These are phyloP conservation scores for Planoprotostelium fungivorum DNA, from an alignment of 78 protist species.

Conservation along the genomic window DNA sequence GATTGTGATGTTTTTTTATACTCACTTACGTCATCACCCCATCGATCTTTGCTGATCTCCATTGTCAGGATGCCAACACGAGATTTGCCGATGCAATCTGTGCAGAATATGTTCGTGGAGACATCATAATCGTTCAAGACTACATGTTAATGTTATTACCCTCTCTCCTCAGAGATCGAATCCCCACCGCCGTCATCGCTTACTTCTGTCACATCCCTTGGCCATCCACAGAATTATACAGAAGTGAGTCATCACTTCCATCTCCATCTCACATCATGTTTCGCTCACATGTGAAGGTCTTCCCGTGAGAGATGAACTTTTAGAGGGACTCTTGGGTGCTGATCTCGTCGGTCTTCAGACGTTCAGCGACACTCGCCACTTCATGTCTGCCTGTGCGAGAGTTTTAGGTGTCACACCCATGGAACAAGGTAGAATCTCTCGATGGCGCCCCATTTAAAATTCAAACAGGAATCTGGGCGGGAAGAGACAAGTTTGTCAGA, in stretches of 20 bases:
- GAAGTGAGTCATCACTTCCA: slow-evolving; percentile 6
- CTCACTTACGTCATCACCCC: too few relatives aligned
- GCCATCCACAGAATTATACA: slow-evolving; percentile 83
- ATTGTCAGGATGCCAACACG: neutral
- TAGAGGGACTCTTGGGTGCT: slow-evolving; percentile 47
- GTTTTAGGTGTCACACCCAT: slow-evolving; percentile 50
- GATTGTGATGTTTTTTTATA: too few relatives aligned
- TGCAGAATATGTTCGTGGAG: neutral
- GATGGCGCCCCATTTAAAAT: neutral
- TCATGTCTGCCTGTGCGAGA: slow-evolving; percentile 40
- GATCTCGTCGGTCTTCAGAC: slow-evolving; percentile 47
- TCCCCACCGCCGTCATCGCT: slow-evolving; percentile 66
- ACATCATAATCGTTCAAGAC: slow-evolving; percentile 61
- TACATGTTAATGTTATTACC: slow-evolving; percentile 88
- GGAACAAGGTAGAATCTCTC: slow-evolving; percentile 26
- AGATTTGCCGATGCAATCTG: neutral
- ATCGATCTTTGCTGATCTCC: too few relatives aligned
- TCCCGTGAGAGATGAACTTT: slow-evolving; percentile 22
- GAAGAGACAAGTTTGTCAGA: slow-evolving; percentile 26
- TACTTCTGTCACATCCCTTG: slow-evolving; percentile 90
- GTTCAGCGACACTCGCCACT: slow-evolving; percentile 34
- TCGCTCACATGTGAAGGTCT: slow-evolving; percentile 2
- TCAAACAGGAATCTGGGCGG: neutral
- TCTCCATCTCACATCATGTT: neutral
- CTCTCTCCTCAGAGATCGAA: slow-evolving; percentile 33